Conservation (phyloP, 2,329 filamentous ascomycete genomes). For the Paraconiothyrium brasiliense region DNA sequence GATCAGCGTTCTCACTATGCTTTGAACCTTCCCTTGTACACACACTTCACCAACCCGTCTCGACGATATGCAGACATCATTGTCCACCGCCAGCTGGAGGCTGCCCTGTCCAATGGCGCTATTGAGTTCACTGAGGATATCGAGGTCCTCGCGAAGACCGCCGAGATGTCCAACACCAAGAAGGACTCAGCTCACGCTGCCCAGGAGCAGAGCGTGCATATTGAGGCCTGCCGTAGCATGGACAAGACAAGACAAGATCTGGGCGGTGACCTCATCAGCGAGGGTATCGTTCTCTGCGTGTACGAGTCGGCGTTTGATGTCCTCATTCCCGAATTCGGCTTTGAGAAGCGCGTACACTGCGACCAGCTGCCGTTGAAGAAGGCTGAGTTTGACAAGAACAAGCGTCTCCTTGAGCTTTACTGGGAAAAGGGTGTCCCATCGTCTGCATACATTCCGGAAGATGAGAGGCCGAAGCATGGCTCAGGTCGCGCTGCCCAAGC, state of each 20-base stretch:
- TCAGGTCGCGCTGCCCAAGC: constrained; percentile 78
- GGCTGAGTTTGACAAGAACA: constrained; percentile 98
- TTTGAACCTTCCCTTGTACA: constrained; percentile 92
- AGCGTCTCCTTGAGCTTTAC: constrained; percentile 92
- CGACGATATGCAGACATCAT: constrained; percentile 94
- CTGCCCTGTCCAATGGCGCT: constrained; percentile 80
- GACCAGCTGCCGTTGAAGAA: constrained; percentile 98
- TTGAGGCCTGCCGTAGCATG: constrained; percentile 96
- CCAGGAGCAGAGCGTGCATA: constrained; percentile 98
- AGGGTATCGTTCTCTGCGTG: constrained; percentile 95
- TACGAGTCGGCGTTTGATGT: constrained; percentile 99
- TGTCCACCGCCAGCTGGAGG: constrained; percentile 93
- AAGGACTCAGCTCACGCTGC: constrained; percentile 98
- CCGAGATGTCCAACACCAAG: constrained; percentile 97
- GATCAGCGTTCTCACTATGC: constrained; percentile 88
- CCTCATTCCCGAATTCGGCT: constrained; percentile 96
- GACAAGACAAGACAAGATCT: constrained; percentile 87
- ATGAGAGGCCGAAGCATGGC: constrained; percentile 89
- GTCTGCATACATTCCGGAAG: constrained; percentile 94
- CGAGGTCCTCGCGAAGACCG: constrained; percentile 88
- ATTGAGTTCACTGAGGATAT: constrained; percentile 89
- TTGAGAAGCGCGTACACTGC: constrained; percentile 99
- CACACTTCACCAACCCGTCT: constrained; percentile 95
- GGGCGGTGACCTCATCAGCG: constrained; percentile 90
- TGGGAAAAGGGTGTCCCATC: constrained; percentile 99